phyloP scores from a whole-genome alignment of 352 stramenopile genomes.

The Blastocystis sp. region DNA sequence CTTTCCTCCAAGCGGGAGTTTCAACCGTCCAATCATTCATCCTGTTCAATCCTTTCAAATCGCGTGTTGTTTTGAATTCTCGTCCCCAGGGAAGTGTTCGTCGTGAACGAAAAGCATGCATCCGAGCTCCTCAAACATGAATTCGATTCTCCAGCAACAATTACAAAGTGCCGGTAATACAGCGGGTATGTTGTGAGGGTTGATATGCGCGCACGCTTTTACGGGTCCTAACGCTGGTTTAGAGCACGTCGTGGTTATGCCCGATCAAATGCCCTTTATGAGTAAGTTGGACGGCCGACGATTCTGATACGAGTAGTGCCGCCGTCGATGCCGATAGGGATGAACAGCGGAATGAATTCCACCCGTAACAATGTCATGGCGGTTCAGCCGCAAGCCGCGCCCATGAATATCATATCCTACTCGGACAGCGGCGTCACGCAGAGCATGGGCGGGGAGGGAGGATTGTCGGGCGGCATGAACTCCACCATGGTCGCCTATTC shows the following conservation, averaged over 20 bases:
- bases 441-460: neutral
- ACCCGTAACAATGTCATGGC: slow-evolving; percentile 7
- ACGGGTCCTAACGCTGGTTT: neutral
- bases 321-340: slow-evolving; percentile 1
- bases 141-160: slow-evolving; percentile 37
- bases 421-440: slow-evolving; percentile 3
- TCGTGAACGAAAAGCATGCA: slow-evolving; percentile 14
- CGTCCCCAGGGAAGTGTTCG: neutral
- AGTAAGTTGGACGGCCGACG: neutral
- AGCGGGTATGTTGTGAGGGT: slow-evolving; percentile 6
- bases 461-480: neutral
- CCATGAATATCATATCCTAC: slow-evolving; percentile 63
- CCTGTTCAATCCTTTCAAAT: slow-evolving; percentile 9
- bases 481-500: neutral
- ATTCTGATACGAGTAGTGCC: slow-evolving; percentile 22
- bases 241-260: slow-evolving; percentile 58
- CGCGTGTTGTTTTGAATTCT: slow-evolving; percentile 3
- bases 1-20: neutral
- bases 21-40: slow-evolving; percentile 63
- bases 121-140: neutral
- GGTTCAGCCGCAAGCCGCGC: neutral
- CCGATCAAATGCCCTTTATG: slow-evolving; percentile 56
- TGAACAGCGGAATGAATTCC: slow-evolving; percentile 16
- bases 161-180: slow-evolving; percentile 2
- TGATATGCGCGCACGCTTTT: neutral